Conservation (phyloP, 2,329 filamentous ascomycete species). For the Aspergillus aculeatinus region DNA sequence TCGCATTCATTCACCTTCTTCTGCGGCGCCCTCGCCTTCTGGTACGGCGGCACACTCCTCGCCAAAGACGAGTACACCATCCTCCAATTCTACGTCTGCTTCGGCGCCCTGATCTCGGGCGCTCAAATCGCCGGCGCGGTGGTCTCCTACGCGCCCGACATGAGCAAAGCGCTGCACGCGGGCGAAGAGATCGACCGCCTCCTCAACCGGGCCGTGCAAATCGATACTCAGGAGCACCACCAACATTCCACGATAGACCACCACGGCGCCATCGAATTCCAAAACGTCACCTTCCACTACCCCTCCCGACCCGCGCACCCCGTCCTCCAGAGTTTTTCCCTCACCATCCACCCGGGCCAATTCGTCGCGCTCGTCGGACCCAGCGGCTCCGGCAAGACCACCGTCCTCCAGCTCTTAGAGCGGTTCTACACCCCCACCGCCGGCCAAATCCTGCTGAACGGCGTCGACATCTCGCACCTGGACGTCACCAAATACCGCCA, state of each 20-base stretch:
- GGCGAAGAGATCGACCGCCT: slow-evolving; percentile 1
- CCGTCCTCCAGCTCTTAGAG: slow-evolving; percentile 59
- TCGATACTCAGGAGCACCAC: not conserved
- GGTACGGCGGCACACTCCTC: slow-evolving; percentile 63
- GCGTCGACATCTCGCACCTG: slow-evolving; percentile 56
- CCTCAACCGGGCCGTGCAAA: not conserved
- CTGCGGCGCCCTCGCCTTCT: slow-evolving; percentile 53
- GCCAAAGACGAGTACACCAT: slow-evolving; percentile 45
- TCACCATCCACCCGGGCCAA: slow-evolving; percentile 47
- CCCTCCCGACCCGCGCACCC: slow-evolving; percentile 12
- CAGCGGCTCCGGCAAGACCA: slow-evolving; percentile 61
- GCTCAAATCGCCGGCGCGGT: slow-evolving; percentile 27
- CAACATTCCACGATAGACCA: not conserved
- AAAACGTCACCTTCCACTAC: slow-evolving; percentile 41
- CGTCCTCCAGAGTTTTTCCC: slow-evolving; percentile 10
- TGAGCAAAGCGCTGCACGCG: slow-evolving; percentile 29
- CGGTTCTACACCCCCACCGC: slow-evolving; percentile 66
- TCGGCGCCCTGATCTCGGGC: slow-evolving; percentile 41
- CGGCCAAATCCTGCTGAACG: slow-evolving; percentile 66
- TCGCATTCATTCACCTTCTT: slow-evolving; percentile 27
- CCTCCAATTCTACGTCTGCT: slow-evolving; percentile 45
- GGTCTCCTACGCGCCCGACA: slow-evolving; percentile 32
- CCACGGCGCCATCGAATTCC: slow-evolving; percentile 36
- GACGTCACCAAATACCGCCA: slow-evolving; percentile 42
- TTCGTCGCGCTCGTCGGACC: slow-evolving; percentile 55